Evolutionary conservation across 352 stramenopile species (phyloP), one percentile per base, ranked within the genome.

Genomic region (Phytopythium chamaehyphon): DNA sequence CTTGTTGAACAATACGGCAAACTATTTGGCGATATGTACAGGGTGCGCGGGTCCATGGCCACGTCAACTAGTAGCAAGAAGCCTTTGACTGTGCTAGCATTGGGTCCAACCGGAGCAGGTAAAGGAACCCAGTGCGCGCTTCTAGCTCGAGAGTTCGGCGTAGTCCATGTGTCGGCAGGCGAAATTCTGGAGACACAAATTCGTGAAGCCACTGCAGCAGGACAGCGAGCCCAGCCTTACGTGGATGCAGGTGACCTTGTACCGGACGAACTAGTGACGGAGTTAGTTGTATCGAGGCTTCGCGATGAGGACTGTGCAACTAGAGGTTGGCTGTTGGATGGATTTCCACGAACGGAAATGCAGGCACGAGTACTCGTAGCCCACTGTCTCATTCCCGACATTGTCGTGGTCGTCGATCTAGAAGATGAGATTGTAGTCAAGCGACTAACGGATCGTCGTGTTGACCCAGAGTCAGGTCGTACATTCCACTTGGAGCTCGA

Each of bases 61-160:
- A 24, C 66, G 19, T 49, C 57, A 22, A 16, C 38, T 11, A 33
- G 18, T 0, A 31, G 37, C 6, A 62, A 51, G 48, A 55, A 47
- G 48, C 74, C 79, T 2, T 74, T 73, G 5, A 82, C 67, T 37
- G 83, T 98, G 28, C 82, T 98, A 15, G 73, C 98, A 6, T 79
- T 88, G 9, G 96, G 96, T 5, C 93, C 95, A 5, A 96, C 95
- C 1, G 95, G 91, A 0, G 78, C 78, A 12, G 95, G 96, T n/a
- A 98, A 98, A 55, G 88, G 93, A 26, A 99, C 94, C 1, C 96
- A 99, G 57, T 98, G 95, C 57, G 86, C 95, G 55, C 57, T 80
- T 2, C 82, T 98, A 16, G 82, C 81, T 3, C 62, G 87, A 19
- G 74, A 90, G 51, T 97, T 96, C 59, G 86, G 81, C 26, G 74